Conservation (phyloP, 83 land plant species). For the Thuja plicata region DNA sequence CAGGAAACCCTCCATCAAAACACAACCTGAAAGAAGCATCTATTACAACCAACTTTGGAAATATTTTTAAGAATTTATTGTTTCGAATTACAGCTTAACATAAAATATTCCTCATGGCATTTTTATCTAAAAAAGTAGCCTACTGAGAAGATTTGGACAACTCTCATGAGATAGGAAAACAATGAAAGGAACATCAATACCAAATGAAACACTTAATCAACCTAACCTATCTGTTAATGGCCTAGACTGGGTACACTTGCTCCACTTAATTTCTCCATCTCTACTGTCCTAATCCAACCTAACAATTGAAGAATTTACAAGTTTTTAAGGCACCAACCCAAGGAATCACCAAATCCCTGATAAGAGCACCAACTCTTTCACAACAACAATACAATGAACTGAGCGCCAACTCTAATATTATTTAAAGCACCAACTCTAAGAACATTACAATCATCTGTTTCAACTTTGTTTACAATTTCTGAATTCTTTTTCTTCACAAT, state of each 20-base stretch:
- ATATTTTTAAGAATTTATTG: background rate
- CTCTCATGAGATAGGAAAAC: background rate
- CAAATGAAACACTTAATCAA: background rate
- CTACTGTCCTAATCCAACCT: background rate
- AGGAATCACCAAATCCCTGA: too few relatives aligned
- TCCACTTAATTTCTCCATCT: background rate
- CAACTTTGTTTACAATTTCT: too few relatives aligned
- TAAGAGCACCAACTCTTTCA: too few relatives aligned
- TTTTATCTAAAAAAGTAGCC: background rate
- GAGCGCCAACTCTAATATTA: too few relatives aligned
- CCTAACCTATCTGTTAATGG: background rate
- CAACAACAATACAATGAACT: too few relatives aligned
- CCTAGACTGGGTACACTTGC: too few relatives aligned
- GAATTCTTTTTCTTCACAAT: too few relatives aligned
- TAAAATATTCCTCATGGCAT: background rate
- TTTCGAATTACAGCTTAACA: background rate
- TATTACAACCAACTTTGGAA: background rate
- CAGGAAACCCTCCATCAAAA: background rate
- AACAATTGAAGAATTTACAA: too few relatives aligned
- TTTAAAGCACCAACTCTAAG: too few relatives aligned
- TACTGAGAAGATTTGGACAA: background rate
- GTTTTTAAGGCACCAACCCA: too few relatives aligned
- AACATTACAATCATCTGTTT: too few relatives aligned
- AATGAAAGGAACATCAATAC: background rate
- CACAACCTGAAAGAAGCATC: background rate